Conservation (phyloP, 495 filamentous ascomycete genomes). For the Lindgomyces ingoldianus region DNA sequence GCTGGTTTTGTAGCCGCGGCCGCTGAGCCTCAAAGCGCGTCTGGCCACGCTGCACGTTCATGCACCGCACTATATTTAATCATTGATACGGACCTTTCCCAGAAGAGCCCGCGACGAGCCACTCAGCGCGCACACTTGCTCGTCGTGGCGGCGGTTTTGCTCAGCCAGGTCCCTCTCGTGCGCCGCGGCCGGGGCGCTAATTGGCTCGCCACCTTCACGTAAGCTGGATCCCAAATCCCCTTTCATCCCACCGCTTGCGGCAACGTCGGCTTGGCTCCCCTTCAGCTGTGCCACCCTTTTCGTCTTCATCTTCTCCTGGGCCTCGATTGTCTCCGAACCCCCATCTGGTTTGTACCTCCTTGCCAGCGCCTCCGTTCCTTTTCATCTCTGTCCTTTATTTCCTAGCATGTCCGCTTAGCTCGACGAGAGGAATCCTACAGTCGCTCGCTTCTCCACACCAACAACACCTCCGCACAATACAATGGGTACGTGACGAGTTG, state of each 20-base stretch:
- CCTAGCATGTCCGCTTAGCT: constrained; percentile 3
- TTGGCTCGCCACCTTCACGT: background rate
- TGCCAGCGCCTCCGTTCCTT: background rate
- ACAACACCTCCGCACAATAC: background rate
- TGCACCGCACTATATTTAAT: background rate
- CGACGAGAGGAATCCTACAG: background rate
- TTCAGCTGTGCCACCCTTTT: constrained; percentile 15
- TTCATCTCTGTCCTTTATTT: constrained; percentile 3
- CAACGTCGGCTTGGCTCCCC: constrained; percentile 3
- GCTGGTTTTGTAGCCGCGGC: no score
- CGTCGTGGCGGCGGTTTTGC: background rate
- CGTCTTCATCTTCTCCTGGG: background rate
- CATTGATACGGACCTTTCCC: no score
- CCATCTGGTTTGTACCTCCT: background rate
- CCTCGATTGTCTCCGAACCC: no score
- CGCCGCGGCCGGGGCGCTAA: no score
- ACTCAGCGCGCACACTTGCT: background rate
- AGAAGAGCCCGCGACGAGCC: no score
- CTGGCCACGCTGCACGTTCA: background rate
- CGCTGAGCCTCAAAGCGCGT: no score
- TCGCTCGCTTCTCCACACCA: constrained; percentile 18
- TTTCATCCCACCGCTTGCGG: constrained; percentile 9
- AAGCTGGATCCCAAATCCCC: background rate
- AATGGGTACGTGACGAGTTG: constrained; percentile 13
- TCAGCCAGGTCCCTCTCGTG: no score